Conservation (phyloP, 225 moss, liverwort and hornwort genomes). For the Polytrichum commune region DNA sequence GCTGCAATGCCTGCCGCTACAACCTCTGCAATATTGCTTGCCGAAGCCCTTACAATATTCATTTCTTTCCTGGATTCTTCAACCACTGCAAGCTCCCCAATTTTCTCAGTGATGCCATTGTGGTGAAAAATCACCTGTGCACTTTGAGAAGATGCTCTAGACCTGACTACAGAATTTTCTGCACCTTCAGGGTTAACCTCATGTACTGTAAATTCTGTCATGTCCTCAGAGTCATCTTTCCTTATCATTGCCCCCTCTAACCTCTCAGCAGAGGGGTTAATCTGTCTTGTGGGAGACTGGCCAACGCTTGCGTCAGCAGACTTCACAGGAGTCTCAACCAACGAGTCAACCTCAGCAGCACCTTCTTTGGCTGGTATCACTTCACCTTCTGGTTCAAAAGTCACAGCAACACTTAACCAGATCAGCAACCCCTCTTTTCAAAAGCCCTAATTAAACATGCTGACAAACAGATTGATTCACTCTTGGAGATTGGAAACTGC, state of each 20-base stretch:
- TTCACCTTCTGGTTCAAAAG: slow-evolving; percentile 24
- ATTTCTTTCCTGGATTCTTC: slow-evolving; percentile 22
- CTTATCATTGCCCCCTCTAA: slow-evolving; percentile 10
- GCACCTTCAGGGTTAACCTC: slow-evolving; percentile 9
- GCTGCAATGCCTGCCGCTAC: slow-evolving; percentile 49
- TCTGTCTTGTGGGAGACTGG: slow-evolving; percentile 14
- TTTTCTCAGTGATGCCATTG: slow-evolving; percentile 9
- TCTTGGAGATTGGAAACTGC: background rate
- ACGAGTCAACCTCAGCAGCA: background rate
- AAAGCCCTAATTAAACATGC: background rate
- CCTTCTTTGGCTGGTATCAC: slow-evolving; percentile 18
- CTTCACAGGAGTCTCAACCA: background rate
- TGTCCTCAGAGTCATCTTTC: slow-evolving; percentile 11
- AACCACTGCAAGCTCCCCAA: slow-evolving; percentile 23
- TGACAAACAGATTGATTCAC: slow-evolving; percentile 10
- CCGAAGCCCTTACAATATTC: slow-evolving; percentile 26
- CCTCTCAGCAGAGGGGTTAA: slow-evolving; percentile 14
- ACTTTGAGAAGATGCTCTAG: slow-evolving; percentile 9
- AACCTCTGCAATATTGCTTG: slow-evolving; percentile 44
- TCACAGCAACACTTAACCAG: background rate
- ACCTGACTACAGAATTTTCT: slow-evolving; percentile 18
- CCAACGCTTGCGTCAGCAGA: slow-evolving; percentile 4
- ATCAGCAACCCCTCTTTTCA: background rate
- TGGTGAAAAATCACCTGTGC: slow-evolving; percentile 8
- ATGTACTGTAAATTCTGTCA: slow-evolving; percentile 16